A percentile compares a stretch with the other conserved stretches of the same genome.
phyloP scores from a whole-genome alignment of 116 monocot species.

The Papilionanthe hybrid region DNA sequence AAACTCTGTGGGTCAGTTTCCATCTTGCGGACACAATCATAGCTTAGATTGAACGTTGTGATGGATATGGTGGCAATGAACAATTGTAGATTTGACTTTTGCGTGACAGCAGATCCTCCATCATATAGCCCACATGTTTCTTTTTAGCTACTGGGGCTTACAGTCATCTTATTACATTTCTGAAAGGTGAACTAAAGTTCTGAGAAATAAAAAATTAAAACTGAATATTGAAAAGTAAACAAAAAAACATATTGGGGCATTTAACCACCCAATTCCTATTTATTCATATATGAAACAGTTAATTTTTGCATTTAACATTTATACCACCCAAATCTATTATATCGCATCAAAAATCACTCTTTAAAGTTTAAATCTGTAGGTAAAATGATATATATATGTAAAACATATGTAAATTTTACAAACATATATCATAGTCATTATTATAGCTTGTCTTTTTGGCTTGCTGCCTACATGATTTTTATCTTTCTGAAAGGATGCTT shows the following conservation, averaged over 20 bases:
- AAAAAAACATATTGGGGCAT: no score
- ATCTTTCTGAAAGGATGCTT: background rate
- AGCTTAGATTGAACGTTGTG: background rate
- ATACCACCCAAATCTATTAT: no score
- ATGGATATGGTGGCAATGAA: background rate
- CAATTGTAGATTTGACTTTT: background rate
- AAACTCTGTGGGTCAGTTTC: background rate
- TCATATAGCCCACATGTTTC: background rate
- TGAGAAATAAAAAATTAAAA: background rate
- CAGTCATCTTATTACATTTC: background rate
- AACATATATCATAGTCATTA: background rate
- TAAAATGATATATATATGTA: no score
- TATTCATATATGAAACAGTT: no score
- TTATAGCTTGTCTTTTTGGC: background rate
- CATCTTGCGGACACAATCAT: background rate
- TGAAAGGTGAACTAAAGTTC: background rate
- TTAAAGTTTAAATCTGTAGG: no score
- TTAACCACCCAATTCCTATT: no score
- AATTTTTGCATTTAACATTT: no score
- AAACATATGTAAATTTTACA: no score
- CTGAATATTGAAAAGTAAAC: no score
- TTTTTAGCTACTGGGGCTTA: background rate
- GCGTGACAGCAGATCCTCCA: background rate
- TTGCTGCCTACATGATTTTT: background rate
- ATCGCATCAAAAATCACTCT: no score